Percentiles rank a stretch among this genome's conserved stretches.
Evolutionary conservation across 768 basidiomycete genomes (phyloP).

Genomic region (Suillus placidus): DNA sequence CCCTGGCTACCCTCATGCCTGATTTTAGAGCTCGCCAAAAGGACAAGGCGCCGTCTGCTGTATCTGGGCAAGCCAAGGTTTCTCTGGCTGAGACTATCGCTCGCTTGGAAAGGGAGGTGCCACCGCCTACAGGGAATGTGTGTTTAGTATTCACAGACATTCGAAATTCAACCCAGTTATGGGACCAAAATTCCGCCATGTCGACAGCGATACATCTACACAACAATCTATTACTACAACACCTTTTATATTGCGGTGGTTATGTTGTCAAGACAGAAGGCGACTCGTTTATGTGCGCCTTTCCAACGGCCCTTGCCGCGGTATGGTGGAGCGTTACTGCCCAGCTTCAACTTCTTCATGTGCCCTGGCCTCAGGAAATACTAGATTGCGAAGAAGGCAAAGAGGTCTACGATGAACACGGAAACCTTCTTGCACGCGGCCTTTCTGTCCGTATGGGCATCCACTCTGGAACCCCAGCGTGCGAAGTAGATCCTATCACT

Average conservation of each 20-base stretch:
- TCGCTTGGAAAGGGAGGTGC: slow-evolving; percentile 75
- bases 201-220: slow-evolving; percentile 89
- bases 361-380: slow-evolving; percentile 91
- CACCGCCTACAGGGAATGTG: slow-evolving; percentile 82
- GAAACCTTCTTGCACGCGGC: slow-evolving; percentile 77
- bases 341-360: slow-evolving; percentile 78
- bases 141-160: slow-evolving; percentile 98
- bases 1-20: slow-evolving; percentile 85
- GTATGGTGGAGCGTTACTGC: slow-evolving; percentile 91
- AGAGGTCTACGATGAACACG: slow-evolving; percentile 66
- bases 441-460: slow-evolving; percentile 98
- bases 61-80: slow-evolving; percentile 82
- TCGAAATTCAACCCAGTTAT: slow-evolving; percentile 87
- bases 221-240: slow-evolving; percentile 59
- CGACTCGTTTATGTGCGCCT: slow-evolving; percentile 99
- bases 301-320: slow-evolving; percentile 84
- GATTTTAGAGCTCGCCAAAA: slow-evolving; percentile 69
- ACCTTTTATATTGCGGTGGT: slow-evolving; percentile 87
- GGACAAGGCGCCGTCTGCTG: slow-evolving; percentile 89
- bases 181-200: slow-evolving; percentile 78
- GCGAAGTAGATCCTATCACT: slow-evolving; percentile 89
- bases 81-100: slow-evolving; percentile 55
- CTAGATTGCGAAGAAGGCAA: slow-evolving; percentile 91
- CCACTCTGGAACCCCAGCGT: slow-evolving; percentile 87
- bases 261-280: slow-evolving; percentile 99